Evolutionary conservation across 1,284 basidiomycete species (phyloP), one percentile per base, ranked within the genome.

Genomic region (Gomphus bonarii): DNA sequence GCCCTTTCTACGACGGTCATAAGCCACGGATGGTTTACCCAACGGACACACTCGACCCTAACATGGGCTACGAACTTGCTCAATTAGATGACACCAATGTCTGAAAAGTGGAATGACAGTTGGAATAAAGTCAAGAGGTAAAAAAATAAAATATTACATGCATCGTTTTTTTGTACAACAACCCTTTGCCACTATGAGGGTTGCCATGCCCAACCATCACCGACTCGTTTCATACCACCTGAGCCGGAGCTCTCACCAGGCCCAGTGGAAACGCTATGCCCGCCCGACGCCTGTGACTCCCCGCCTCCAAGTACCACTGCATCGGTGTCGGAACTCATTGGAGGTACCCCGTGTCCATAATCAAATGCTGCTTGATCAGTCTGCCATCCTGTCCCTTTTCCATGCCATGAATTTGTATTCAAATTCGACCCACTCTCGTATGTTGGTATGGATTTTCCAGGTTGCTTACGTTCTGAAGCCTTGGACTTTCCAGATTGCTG

Each of bases 151-250:
- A n/a, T 51, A 18, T 51, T 22, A 38, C 50, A 38, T 25, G 30
- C 18, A 36, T 38, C 50, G 31, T 35, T 35, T 50, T 11, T 51
- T 22, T 51, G 50, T 33, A 36, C 33, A 22, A 36, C 33, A 51
- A 36, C 33, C n/a, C 12, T 48, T 14, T 16, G 9, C 14, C 18
- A 47, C 49, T 53, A 58, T 36, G 57, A 58, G 8, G 42, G 40
- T 31, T 54, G 57, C 60, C 57, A 88, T 59, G 84, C 70, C 86
- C 85, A 87, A 64, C 77, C 80, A 67, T 82, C 86, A 38, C 81
- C 85, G 18, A 87, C 72, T 64, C 74, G 79, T 69, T 82, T 79
- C 85, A 88, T 88, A 58, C 75, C 50, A 3, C 57, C 57, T 33
- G 25, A 28, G 12, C 55, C 28, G 43, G 48, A 50, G 50, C 38